Conservation (phyloP, 1,284 basidiomycete genomes). For the Dichomitus squalens region DNA sequence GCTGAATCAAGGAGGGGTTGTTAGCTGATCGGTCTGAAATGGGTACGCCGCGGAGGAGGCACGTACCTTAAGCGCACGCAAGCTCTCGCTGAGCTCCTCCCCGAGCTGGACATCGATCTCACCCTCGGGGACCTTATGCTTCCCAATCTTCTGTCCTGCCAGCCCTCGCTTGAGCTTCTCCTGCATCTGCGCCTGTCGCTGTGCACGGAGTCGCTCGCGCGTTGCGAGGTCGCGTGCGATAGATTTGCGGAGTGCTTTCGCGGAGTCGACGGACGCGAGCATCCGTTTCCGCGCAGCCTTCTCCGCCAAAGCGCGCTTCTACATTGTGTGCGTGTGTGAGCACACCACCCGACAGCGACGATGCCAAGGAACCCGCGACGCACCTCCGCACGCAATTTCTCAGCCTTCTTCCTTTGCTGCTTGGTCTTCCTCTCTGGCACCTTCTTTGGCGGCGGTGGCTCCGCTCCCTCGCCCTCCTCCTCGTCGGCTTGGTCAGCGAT, state of each 20-base stretch:
- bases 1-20: slow-evolving; percentile 45
- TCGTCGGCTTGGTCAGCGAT: slow-evolving; percentile 41
- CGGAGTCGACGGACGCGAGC: slow-evolving; percentile 55
- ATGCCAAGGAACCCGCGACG: slow-evolving; percentile 15
- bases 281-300: slow-evolving; percentile 60
- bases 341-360: background rate
- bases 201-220: slow-evolving; percentile 44
- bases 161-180: slow-evolving; percentile 59
- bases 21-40: background rate
- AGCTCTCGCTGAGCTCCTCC: slow-evolving; percentile 87
- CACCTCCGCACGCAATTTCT: slow-evolving; percentile 64
- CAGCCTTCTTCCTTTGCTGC: slow-evolving; percentile 66
- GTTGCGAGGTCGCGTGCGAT: slow-evolving; percentile 42
- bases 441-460: slow-evolving; percentile 43
- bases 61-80: slow-evolving; percentile 82
- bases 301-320: slow-evolving; percentile 70
- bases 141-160: slow-evolving; percentile 72
- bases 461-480: slow-evolving; percentile 37
- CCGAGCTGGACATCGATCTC: slow-evolving; percentile 87
- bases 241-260: slow-evolving; percentile 53
- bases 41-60: background rate
- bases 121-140: slow-evolving; percentile 71
- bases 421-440: slow-evolving; percentile 72
- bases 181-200: slow-evolving; percentile 41
- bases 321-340: background rate